Evolutionary conservation across 148 eudicot species (phyloP), one percentile per base, ranked within the genome.

Genomic region (Persicaria maculosa): DNA sequence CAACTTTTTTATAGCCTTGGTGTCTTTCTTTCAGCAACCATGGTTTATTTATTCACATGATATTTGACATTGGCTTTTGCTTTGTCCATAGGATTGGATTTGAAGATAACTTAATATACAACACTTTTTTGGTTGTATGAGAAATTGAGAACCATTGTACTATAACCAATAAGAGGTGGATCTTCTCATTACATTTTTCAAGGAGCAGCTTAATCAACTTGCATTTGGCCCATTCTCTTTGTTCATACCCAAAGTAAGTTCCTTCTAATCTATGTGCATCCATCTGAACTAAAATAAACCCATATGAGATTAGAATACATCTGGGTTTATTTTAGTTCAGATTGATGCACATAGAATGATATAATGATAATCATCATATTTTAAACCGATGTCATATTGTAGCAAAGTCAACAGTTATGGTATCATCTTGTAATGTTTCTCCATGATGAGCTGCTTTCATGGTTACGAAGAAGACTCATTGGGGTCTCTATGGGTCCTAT

Each of bases 371-470:
- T 61, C 14, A 25, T 5, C 1, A 5, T 14, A 0, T 61, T 20
- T 61, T 61, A 50, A 50, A 11, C n/a, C n/a, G n/a, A 11, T 16
- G 22, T 61, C 43, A 4, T 22, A 9, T 64, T 88, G 79, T 93
- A 95, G 99, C 99, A 95, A 95, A 89, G 79, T 79, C 90, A 89
- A 77, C 97, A 92, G 79, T 44, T 95, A 45, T 95, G 97, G 97
- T 89, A 95, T 84, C 99, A 95, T 83, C 79, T 95, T 77, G 99
- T 97, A n/a, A 95, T 95, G 99, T 95, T 95, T 81, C 92, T 95
- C 92, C 97, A 97, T 11, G 99, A 95, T 82, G 99, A 95, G 79
- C 87, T 95, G 75, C 86, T 92, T 61, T 90, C 97, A 44, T 95
- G 99, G 99, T 92, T 93, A 48, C 92, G 97, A 96, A 92, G 97